Evolutionary conservation across 257 asterid genomes (phyloP), one percentile per base, ranked within the genome.

Genomic region (Vinca minor): DNA sequence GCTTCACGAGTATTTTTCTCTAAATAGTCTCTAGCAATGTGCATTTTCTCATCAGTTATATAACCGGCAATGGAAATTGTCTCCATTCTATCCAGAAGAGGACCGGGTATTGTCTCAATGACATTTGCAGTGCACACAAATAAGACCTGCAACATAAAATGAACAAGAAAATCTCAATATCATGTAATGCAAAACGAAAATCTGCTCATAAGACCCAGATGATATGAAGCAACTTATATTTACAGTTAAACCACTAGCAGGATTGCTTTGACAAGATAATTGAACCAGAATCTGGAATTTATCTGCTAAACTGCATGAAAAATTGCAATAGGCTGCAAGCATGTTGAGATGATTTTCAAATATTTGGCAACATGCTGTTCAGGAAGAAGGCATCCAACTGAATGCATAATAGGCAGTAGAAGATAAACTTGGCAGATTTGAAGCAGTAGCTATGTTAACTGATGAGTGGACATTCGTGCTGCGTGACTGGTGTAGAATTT

Each of bases 81-180:
- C 77, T 93, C 99, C 99, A 93, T 93, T 81, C 99, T 85, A 74
- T 93, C 99, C 82, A 93, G 77, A 56, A 89, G 91, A 42, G 99
- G 99, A 79, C 73, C 83, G 39, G 99, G 97, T 78, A 93, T 89
- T 65, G 38, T 89, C 67, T 93, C 97, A 68, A 87, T 71, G 41
- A 93, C 96, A 84, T 93, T 93, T 44, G 96, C 97, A 14, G 97
- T 93, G 68, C 99, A 93, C 45, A 93, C 94, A 76, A 93, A 93
- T 73, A 89, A 81, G 71, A 93, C 99, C 98, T 93, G 90, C 78
- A 71, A 41, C 47, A 63, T 47, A 66, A n/a, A 49, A 63, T 20
- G 23, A 56, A 60, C 18, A 9, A 63, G 26, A 11, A 56, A 8
- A 10, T 23, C 32, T 29, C 34, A 62, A 56, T 5, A 18, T 47